phyloP scores from a whole-genome alignment of 768 basidiomycete genomes.

The Cystobasidiopsis lactophilus region DNA sequence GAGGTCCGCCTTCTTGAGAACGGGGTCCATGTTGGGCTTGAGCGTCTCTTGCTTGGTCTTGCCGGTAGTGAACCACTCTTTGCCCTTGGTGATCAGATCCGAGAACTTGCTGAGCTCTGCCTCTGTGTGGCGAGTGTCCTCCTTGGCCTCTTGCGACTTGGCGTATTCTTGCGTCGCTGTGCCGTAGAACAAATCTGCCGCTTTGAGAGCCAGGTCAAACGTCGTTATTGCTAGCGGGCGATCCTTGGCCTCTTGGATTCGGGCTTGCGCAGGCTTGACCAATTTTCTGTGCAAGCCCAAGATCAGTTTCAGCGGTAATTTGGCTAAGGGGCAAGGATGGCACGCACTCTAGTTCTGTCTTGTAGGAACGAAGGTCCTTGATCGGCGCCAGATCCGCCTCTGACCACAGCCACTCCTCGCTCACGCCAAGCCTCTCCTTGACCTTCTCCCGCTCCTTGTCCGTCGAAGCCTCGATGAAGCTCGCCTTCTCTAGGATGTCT shows the following conservation, averaged over 20 bases:
- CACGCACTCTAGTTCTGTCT: constrained; percentile 65
- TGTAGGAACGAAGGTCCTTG: constrained; percentile 47
- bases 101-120: constrained; percentile 70
- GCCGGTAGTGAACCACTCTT: constrained; percentile 57
- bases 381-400: constrained; percentile 64
- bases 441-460: constrained; percentile 46
- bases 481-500: constrained; percentile 23
- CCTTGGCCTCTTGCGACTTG: constrained; percentile 35
- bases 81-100: constrained; percentile 51
- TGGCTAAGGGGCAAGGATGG: too few species aligned
- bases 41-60: constrained; percentile 62
- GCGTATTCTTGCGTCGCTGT: constrained; percentile 59
- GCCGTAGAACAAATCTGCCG: constrained; percentile 44
- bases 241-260: constrained; percentile 69
- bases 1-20: constrained; percentile 68
- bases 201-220: constrained; percentile 47
- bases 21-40: constrained; percentile 56
- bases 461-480: constrained; percentile 70
- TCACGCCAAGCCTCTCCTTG: constrained; percentile 43
- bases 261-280: constrained; percentile 20
- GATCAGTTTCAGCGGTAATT: not conserved
- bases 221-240: constrained; percentile 69
- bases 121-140: constrained; percentile 56
- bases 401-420: constrained; percentile 62
- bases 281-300: constrained; percentile 36